Base-by-base conservation (phyloP, 345 rosid species). In the Boechera retrofracta region DNA sequence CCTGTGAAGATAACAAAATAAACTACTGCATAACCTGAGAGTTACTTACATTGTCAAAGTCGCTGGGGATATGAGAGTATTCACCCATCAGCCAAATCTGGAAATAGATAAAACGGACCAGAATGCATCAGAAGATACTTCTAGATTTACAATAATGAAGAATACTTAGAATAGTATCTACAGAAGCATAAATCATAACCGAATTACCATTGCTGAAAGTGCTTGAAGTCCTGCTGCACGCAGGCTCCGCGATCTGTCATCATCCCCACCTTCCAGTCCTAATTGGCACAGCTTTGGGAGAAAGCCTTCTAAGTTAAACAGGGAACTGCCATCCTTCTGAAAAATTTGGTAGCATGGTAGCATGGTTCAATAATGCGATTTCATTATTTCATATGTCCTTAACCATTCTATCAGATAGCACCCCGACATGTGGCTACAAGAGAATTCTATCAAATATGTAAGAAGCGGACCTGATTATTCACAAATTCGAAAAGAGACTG, bases 221-320 rank as follows among this genome's bases (percentile, higher is more conserved):
- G 98, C 87, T 77, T 89, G 98, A 76, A 96, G 82, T 62, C 89
- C 93, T 26, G 97, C 88, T 42, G 96, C 81, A 49, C 93, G 87
- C 65, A 88, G 79, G 65, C 58, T 82, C 45, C 71, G 80, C 21
- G 83, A 82, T 80, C 88, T 89, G 77, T 87, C 93, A 73, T 86
- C 87, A 51, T 89, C 87, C 74, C 95, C 98, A 67, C 70, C 85
- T 86, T 89, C 98, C 80, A 80, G 89, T 80, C 95, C 89, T 82
- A 91, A 78, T 56, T 85, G 89, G 77, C 97, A 93, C 64, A 96
- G 87, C 82, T 91, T 89, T 26, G 97, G 97, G 73, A 96, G 83
- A 75, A 91, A 89, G 65, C 87, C 91, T 87, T 96, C 99, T 69
- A 96, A 89, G 80, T 83, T 93, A 81, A 91, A 91, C 85, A 93